A percentile compares a stretch with the other conserved stretches of the same genome.
Conservation (phyloP, 2,329 filamentous ascomycete species). For the Davidsoniella neocaledoniae region DNA sequence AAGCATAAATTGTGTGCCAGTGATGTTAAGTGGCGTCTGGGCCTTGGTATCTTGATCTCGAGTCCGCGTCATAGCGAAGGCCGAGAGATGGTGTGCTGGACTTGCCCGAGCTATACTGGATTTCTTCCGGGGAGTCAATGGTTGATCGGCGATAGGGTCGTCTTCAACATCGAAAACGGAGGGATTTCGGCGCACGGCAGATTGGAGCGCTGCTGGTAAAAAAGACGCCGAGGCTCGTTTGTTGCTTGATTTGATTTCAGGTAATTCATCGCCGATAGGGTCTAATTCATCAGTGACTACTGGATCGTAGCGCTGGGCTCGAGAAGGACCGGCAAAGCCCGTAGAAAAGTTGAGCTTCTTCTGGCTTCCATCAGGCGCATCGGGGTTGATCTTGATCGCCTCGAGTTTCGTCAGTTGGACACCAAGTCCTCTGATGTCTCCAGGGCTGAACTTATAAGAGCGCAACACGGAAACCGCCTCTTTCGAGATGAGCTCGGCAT, state of each 20-base stretch:
- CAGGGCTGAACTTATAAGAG: conserved; percentile 68
- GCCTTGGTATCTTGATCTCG: conserved; percentile 34
- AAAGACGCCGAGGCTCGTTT: background rate
- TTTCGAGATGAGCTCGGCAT: conserved; percentile 51
- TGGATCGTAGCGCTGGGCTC: background rate
- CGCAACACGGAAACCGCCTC: conserved; percentile 75
- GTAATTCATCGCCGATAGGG: conserved; percentile 30
- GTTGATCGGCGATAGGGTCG: conserved; percentile 5
- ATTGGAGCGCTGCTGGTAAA: background rate
- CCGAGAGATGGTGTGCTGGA: conserved; percentile 26
- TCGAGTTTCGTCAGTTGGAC: conserved; percentile 90
- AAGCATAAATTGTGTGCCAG: conserved; percentile 82
- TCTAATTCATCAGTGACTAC: conserved; percentile 24
- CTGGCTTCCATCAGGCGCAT: conserved; percentile 56
- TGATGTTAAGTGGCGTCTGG: conserved; percentile 55
- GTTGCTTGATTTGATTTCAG: background rate
- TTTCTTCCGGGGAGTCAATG: conserved; percentile 2
- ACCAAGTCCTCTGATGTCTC: conserved; percentile 82
- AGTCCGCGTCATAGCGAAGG: conserved; percentile 32
- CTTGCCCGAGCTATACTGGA: background rate
- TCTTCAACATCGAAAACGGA: conserved; percentile 1
- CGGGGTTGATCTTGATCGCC: conserved; percentile 42
- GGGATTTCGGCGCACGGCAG: conserved; percentile 10
- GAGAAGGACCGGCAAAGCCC: conserved; percentile 17
- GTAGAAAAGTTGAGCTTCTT: conserved; percentile 56